Conservation (phyloP, 345 rosid genomes). For the Arabidopsis arenosa region DNA sequence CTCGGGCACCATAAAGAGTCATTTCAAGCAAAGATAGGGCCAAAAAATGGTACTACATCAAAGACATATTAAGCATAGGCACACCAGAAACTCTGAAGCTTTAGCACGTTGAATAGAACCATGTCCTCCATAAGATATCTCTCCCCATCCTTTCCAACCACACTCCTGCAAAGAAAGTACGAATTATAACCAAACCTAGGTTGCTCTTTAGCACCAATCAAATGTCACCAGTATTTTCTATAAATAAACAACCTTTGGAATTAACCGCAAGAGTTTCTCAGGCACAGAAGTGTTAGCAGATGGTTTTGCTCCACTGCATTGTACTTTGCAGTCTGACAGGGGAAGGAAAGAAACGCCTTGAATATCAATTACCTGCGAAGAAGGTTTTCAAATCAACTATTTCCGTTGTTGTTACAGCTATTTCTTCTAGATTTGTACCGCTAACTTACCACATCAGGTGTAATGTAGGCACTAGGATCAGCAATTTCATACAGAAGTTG, state of each 20-base stretch:
- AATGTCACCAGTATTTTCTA: conserved; percentile 4
- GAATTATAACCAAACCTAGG: conserved; percentile 8
- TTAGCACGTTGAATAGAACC: conserved; percentile 74
- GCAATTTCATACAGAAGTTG: conserved; percentile 92
- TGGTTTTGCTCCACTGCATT: conserved; percentile 78
- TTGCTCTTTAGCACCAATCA: conserved; percentile 2
- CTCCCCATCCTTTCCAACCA: conserved; percentile 99
- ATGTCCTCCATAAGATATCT: conserved; percentile 90
- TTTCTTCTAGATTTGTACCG: conserved; percentile 21
- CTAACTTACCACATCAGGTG: conserved; percentile 87
- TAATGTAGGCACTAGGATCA: conserved; percentile 85
- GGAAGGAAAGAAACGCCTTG: conserved; percentile 70
- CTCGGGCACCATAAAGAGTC: conserved; percentile 22
- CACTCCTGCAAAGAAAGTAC: conserved; percentile 56
- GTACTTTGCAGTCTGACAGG: conserved; percentile 63
- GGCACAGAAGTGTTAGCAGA: conserved; percentile 56
- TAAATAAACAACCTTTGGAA: conserved; percentile 63
- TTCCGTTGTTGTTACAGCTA: neutral
- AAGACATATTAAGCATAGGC: conserved; percentile 34
- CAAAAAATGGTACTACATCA: conserved; percentile 24
- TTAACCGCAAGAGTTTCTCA: conserved; percentile 72
- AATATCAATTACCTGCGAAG: conserved; percentile 72
- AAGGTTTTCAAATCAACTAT: conserved; percentile 29
- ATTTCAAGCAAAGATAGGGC: conserved; percentile 11
- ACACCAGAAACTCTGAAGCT: conserved; percentile 86